Base-by-base conservation (phyloP, 768 basidiomycete species). In the Botryobasidium botryosum region DNA sequence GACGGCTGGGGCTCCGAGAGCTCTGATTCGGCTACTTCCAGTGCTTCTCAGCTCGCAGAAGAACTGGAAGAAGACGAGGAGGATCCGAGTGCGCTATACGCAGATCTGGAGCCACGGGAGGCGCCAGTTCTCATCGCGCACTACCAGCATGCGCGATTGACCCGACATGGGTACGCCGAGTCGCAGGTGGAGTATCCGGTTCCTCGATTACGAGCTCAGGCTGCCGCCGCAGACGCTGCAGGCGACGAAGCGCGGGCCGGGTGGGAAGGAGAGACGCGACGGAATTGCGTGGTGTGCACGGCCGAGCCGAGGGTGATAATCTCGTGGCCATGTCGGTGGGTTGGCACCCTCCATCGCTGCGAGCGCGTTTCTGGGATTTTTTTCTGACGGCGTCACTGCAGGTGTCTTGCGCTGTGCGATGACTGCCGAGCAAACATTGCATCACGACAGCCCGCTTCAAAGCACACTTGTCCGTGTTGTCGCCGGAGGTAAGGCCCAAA, bases 291-390 rank as follows among this genome's bases (percentile, higher is more conserved):
- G 4, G 68, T 85, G 40, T 85, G 81, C 52, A 79, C 74, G 23
- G 62, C 63, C n/a, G 76, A 77, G 46, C 62, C 68, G 23, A 62
- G 81, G 40, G 72, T 79, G 54, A 69, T 85, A 46, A 79, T 85
- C 41, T 84, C 79, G 53, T 85, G 81, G 81, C 81, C 81, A n/a
- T 84, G 81, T 57, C 71, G 81, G 77, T 80, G 46, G 54, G 69
- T 55, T 25, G 29, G 10, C 35, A 10, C 13, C 23, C 18, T 5
- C 12, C 8, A 21, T 25, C n/a, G 26, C 31, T 33, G 18, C 26
- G 7, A 12, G 13, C 24, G 56, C 17, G 20, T 20, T 26, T 18
- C 23, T 32, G 27, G 35, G 39, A 13, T 20, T 20, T 32, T 38
- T 6, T 43, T 31, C 12, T 15, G 35, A 46, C 31, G 27, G 37